Base-by-base conservation (phyloP, 257 asterid species). In the Forsythia suspensa region DNA sequence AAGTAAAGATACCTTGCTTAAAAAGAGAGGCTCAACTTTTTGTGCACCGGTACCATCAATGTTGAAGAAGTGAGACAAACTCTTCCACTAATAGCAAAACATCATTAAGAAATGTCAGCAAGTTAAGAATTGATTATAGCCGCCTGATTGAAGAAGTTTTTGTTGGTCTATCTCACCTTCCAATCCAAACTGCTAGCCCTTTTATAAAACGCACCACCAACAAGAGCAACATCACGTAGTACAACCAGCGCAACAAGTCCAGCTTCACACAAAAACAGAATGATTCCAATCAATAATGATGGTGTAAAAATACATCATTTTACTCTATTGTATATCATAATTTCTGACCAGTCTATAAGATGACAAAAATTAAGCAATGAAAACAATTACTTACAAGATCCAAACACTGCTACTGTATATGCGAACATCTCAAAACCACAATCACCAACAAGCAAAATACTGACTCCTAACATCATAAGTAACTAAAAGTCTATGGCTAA, bases 241-340 rank as follows among this genome's bases (percentile, higher is more conserved):
- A 95, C 92, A 78, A 95, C 94, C 57, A 95, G 85, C n/a, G 91
- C 90, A 80, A 95, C 97, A 76, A 95, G 86, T 80, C 93, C 97
- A 76, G 97, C 99, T 95, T 83, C 88, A 88, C 55, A 71, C 7
- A 72, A 81, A 79, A 74, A 15, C 40, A 69, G n/a, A 72, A 21
- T 21, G 59, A 20, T 21, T 63, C 70, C 34, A n/a, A 80, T 13
- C 34, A n/a, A 80, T 13, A 59, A 77, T 48, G 43, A 44, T 72
- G 80, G n/a, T 24, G 51, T 2, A 63, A 46, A 80, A 24, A 73
- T 36, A 74, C 8, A 59, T 48, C 21, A 55, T 43, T 5, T 12
- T 41, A 4, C 67, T 21, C 80, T 16, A 39, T 48, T 24, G 11
- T 71, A 36, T 41, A 67, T 24, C 5, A 15, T 38, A 71, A 76